Evolutionary conservation across 2,329 filamentous ascomycete genomes (phyloP), one percentile per base, ranked within the genome.

Genomic region (Fusarium anthophilum): DNA sequence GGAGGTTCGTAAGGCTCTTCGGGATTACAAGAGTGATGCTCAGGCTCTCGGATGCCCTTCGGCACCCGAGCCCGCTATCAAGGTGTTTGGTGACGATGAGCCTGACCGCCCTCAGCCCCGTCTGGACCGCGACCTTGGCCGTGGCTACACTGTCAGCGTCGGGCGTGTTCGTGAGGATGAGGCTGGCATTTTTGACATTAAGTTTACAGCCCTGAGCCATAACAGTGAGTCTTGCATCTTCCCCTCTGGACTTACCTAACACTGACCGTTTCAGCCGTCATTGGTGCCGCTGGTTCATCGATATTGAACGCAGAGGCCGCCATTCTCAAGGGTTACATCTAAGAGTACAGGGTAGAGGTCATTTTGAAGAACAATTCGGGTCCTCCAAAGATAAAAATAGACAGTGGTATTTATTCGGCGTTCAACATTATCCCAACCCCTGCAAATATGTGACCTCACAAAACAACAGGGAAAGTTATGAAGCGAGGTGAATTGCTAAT

Each of bases 281-380:
- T 99, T 81, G 96, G 96, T 75, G 96, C 96, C 38, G 95, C 96
- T n/a, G 96, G 96, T 17, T 97, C 94, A 5, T 97, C 94, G 38
- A 98, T 98, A 83, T 84, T 98, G 77, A 98, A 98, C 79, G 95
- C 95, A 35, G 96, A 98, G 83, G 94, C 95, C 35, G 94, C 95
- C 30, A 91, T 98, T 17, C 89, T 98, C 75, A 97, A 97, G 86
- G 96, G 95, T 10, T 94, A 92, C 79, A 87, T 95, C 73, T 95
- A 87, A 82, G 58, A 17, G 15, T 39, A 45, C 54, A 43, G 50
- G 43, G 28, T 24, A 24, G 39, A 32, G 35, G 35, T 56, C 48
- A 24, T 28, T 54, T 37, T 56, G 57, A 63, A 66, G n/a, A 35
- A 37, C 12, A 26, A 35, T 24, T 38, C 62, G 54, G 55, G 55